phyloP scores from a whole-genome alignment of 148 eudicot genomes.

The Vaccinium vitisidaea region DNA sequence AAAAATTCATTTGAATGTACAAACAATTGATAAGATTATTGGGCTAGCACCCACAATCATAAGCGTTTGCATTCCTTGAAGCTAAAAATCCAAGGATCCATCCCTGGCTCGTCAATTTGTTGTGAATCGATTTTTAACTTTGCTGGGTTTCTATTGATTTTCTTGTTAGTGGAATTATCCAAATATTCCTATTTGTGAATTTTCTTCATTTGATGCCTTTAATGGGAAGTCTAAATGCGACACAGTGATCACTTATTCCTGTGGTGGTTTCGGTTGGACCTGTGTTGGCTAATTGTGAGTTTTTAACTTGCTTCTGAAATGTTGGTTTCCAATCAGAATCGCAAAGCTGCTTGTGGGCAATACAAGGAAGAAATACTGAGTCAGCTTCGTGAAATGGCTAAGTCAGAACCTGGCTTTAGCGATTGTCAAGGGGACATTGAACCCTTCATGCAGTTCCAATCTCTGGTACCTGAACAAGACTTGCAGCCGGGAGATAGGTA shows the following conservation, averaged over 20 bases:
- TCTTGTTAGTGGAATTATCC: not conserved
- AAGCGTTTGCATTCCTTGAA: not conserved
- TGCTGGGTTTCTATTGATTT: not conserved
- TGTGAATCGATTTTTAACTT: not conserved
- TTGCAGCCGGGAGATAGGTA: slow-evolving; percentile 20
- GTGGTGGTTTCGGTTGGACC: not conserved
- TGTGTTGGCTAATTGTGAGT: not conserved
- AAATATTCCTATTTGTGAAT: not conserved
- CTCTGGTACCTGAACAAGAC: slow-evolving; percentile 32
- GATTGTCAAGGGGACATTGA: slow-evolving; percentile 31
- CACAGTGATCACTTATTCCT: not conserved
- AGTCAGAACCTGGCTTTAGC: slow-evolving; percentile 41
- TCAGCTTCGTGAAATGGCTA: slow-evolving; percentile 68
- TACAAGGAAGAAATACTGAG: slow-evolving; percentile 65
- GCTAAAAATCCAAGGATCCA: not conserved
- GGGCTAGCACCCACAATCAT: not conserved
- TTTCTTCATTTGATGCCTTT: not conserved
- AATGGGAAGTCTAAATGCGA: not conserved
- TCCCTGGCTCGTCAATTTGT: not conserved
- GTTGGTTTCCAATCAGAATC: slow-evolving; percentile 47
- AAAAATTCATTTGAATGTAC: not conserved
- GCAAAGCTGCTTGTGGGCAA: slow-evolving; percentile 64
- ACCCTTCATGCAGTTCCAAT: slow-evolving; percentile 21
- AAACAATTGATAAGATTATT: not conserved
- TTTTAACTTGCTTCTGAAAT: slow-evolving; percentile 4